phyloP scores from a whole-genome alignment of 129 eudicot species.

The Chrysanthemum makinoi region DNA sequence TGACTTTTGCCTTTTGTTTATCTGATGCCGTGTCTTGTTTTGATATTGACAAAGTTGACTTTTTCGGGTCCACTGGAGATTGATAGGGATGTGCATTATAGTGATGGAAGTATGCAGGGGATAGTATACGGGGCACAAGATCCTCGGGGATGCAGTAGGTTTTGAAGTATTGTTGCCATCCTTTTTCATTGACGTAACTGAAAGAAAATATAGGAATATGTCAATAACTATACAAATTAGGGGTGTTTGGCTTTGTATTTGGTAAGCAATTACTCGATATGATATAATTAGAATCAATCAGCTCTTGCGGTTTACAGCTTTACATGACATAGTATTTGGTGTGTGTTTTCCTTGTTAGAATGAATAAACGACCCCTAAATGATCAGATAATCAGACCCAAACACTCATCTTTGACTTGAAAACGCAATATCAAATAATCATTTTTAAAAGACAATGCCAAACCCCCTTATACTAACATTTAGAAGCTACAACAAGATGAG shows the following conservation, averaged over 20 bases:
- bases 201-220: slow-evolving; percentile 20
- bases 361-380: no score
- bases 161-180: slow-evolving; percentile 87
- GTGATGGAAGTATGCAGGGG: slow-evolving; percentile 99
- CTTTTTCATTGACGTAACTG: slow-evolving; percentile 88
- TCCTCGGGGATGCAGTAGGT: slow-evolving; percentile 98
- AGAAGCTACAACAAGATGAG: slow-evolving; percentile 7
- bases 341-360: no score
- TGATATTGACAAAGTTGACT: slow-evolving; percentile 31
- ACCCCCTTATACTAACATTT: slow-evolving; percentile 1
- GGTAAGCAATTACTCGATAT: no score
- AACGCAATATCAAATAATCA: no score
- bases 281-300: no score
- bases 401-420: no score
- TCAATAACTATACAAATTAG: not conserved
- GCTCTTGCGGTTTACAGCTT: no score
- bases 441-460: no score
- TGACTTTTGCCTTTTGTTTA: slow-evolving; percentile 44
- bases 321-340: no score
- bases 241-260: no score
- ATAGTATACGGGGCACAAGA: slow-evolving; percentile 88
- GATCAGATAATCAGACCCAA: no score
- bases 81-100: slow-evolving; percentile 57
- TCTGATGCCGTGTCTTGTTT: slow-evolving; percentile 32
- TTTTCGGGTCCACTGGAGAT: slow-evolving; percentile 34